phyloP scores from a whole-genome alignment of 345 rosid species.

The Citrus glauca region DNA sequence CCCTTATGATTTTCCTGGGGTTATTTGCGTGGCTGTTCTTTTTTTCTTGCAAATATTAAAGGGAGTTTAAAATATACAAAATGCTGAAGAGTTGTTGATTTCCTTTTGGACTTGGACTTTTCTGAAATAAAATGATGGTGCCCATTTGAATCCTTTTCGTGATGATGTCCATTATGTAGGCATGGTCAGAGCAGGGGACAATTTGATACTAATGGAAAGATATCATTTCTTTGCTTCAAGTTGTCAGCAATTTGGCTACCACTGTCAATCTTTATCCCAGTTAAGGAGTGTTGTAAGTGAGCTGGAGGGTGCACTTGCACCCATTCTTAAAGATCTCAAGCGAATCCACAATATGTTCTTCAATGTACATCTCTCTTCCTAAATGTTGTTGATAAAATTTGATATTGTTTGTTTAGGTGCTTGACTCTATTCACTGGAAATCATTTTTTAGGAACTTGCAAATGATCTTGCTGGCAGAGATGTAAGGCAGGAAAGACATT shows the following conservation, averaged over 20 bases:
- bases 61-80: too few relatives aligned
- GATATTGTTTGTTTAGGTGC: background rate
- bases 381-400: background rate
- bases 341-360: constrained; percentile 55
- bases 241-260: constrained; percentile 73
- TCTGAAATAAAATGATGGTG: background rate
- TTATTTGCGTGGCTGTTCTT: background rate
- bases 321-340: constrained; percentile 53
- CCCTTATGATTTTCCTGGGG: background rate
- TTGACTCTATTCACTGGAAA: constrained; percentile 10
- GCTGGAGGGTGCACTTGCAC: constrained; percentile 71
- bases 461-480: constrained; percentile 50
- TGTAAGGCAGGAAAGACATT: constrained; percentile 52
- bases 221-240: constrained; percentile 89
- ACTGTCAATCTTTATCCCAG: constrained; percentile 66
- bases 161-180: constrained; percentile 28
- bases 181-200: constrained; percentile 81
- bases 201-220: constrained; percentile 85
- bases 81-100: background rate
- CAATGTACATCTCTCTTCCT: constrained; percentile 35
- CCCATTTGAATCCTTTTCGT: background rate
- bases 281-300: constrained; percentile 70
- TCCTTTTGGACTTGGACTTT: background rate
- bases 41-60: background rate
- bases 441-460: constrained; percentile 35